Conservation (phyloP, 306 rosid genomes). For the Astragalus glycyphyllos region DNA sequence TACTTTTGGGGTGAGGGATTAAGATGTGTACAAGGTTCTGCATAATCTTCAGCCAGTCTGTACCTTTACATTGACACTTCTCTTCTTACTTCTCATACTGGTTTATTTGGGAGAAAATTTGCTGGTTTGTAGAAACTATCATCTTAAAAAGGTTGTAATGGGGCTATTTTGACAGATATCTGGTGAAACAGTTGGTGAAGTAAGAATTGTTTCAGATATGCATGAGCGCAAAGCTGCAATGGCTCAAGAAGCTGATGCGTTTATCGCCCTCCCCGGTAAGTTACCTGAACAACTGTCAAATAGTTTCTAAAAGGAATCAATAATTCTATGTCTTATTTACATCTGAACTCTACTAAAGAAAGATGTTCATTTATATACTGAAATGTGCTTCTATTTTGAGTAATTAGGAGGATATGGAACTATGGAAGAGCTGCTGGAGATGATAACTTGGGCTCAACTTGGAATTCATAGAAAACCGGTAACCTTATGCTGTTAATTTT, state of each 20-base stretch:
- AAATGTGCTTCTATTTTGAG: neutral
- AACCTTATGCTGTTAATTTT: slow-evolving; percentile 20
- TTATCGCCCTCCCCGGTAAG: slow-evolving; percentile 93
- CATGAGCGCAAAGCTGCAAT: slow-evolving; percentile 94
- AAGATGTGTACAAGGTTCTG: neutral
- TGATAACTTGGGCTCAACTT: slow-evolving; percentile 91
- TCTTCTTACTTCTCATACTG: slow-evolving; percentile 6
- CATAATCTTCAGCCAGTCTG: neutral
- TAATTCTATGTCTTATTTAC: slow-evolving; percentile 12
- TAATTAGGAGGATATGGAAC: slow-evolving; percentile 90
- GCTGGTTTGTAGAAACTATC: neutral
- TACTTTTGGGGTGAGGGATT: neutral
- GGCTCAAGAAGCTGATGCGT: slow-evolving; percentile 95
- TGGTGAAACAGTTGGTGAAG: slow-evolving; percentile 91
- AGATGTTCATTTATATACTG: neutral
- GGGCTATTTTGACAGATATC: slow-evolving; percentile 71
- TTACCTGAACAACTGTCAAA: slow-evolving; percentile 35
- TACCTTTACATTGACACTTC: slow-evolving; percentile 13
- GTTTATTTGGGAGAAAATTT: too few species aligned
- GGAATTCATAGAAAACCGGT: slow-evolving; percentile 92
- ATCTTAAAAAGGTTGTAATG: slow-evolving; percentile 31
- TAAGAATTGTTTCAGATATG: slow-evolving; percentile 89
- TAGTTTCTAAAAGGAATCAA: slow-evolving; percentile 11
- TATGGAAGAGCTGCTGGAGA: slow-evolving; percentile 89
- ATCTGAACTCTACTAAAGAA: slow-evolving; percentile 20